Evolutionary conservation across 139 green algal genomes (phyloP).

Genomic region (Chlorella sp.): DNA sequence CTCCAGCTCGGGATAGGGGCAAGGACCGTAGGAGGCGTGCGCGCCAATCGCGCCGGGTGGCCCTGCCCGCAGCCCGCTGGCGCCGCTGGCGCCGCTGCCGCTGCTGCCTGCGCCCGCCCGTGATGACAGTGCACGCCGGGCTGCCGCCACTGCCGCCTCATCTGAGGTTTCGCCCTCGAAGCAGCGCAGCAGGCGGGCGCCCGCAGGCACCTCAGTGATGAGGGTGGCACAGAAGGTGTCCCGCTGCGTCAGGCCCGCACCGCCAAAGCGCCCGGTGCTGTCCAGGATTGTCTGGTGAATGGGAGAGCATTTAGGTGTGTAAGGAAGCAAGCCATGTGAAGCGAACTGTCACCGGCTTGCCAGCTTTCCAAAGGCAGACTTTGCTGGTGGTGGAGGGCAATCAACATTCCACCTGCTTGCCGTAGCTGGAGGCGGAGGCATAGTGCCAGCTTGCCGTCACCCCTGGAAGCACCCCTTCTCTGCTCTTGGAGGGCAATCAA

Average conservation of each 20-base stretch:
- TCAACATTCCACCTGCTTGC: no score
- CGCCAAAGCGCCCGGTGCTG: slow-evolving; percentile 27
- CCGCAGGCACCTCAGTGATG: slow-evolving; percentile 42
- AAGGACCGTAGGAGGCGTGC: neutral
- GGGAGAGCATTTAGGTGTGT: no score
- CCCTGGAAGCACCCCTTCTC: no score
- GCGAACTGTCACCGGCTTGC: no score
- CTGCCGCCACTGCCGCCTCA: neutral
- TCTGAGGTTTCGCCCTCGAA: slow-evolving; percentile 22
- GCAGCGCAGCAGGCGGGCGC: slow-evolving; percentile 46
- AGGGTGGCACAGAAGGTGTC: slow-evolving; percentile 46
- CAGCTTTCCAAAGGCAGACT: no score
- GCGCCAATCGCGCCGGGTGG: neutral
- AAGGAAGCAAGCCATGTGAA: no score
- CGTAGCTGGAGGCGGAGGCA: no score
- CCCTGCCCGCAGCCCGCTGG: neutral
- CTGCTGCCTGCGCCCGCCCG: neutral
- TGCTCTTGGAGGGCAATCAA: no score
- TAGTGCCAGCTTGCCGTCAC: no score
- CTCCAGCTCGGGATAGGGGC: slow-evolving; percentile 7
- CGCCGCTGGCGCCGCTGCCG: neutral
- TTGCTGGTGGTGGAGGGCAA: no score
- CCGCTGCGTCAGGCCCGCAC: neutral
- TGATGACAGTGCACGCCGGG: neutral
- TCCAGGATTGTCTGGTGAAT: slow-evolving; percentile 14